Evolutionary conservation across 768 basidiomycete genomes (phyloP), one percentile per base, ranked within the genome.

Genomic region (Lactifluus volemus): DNA sequence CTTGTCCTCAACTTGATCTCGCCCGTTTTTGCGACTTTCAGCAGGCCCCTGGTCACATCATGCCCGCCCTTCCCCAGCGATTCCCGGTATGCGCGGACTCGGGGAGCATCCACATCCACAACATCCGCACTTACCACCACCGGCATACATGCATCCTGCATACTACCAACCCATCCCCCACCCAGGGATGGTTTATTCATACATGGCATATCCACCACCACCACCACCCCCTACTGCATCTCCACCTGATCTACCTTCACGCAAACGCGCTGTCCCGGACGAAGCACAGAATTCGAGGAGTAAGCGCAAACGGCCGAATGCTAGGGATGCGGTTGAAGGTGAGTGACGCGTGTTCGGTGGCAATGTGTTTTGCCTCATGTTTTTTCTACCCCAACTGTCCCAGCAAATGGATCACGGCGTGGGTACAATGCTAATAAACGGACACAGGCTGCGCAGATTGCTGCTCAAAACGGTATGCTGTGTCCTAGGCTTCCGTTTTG

Each of bases 371-470:
- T 4, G 21, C 34, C 36, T 63, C 39, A 58, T 38, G 25, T 36
- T n/a, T 44, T 32, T 19, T 34, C 19, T 41, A 34, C 10, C 41
- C 19, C 32, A 48, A 53, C 29, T 57, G 25, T 45, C 36, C 14
- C 21, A 55, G 55, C 65, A 58, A 69, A 63, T 15, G 64, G 80
- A 49, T 81, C 84, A 42, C 84, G 83, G 73, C 83, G 86, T 65
- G 86, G 85, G 47, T 85, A 84, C 66, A 86, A 79, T 63, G 75
- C 83, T 55, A 88, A 85, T 76, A 89, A 87, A 72, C 84, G 87
- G 60, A 84, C 73, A 63, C 87, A 89, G 59, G 83, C 84, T 29
- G 84, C 83, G 2, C 80, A 83, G 66, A 81, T 82, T 67, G 79
- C 81, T 34, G 82, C 82, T 47, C 81, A 84, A 69, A 84, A 82